Evolutionary conservation across 257 asterid species (phyloP).

Genomic region (Nicotiana undulata): DNA sequence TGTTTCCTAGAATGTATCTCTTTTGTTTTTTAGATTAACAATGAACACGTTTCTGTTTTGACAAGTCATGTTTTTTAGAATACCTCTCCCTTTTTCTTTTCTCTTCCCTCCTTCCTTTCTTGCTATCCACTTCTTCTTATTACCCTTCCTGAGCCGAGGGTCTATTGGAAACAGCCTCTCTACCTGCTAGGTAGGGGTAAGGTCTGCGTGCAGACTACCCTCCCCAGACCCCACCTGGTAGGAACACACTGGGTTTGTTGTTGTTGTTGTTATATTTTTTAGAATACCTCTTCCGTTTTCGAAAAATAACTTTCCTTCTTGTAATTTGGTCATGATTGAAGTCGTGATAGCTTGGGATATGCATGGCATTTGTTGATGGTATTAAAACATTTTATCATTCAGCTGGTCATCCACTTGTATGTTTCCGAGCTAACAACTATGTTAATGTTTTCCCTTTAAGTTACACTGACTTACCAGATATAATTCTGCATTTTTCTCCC

Average conservation of each 20-base stretch:
- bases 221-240: no score
- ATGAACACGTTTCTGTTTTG: background rate
- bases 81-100: no score
- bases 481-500: background rate
- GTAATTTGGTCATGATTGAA: background rate
- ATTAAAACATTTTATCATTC: background rate
- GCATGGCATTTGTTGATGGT: background rate
- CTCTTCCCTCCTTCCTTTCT: no score
- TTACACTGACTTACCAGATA: background rate
- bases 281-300: background rate
- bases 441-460: background rate
- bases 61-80: background rate
- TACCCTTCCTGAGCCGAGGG: no score
- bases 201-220: no score
- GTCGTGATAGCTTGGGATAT: background rate
- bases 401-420: background rate
- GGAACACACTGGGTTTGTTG: no score
- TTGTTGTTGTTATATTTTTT: no score
- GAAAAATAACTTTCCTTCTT: background rate
- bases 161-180: no score
- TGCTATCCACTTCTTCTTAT: no score
- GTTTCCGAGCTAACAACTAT: background rate
- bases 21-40: background rate
- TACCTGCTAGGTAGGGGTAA: no score
- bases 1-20: background rate